Percentiles rank a stretch among this genome's conserved stretches.
Conservation (phyloP, 73 alveolate genomes). For the Paramecium primaurelia region DNA sequence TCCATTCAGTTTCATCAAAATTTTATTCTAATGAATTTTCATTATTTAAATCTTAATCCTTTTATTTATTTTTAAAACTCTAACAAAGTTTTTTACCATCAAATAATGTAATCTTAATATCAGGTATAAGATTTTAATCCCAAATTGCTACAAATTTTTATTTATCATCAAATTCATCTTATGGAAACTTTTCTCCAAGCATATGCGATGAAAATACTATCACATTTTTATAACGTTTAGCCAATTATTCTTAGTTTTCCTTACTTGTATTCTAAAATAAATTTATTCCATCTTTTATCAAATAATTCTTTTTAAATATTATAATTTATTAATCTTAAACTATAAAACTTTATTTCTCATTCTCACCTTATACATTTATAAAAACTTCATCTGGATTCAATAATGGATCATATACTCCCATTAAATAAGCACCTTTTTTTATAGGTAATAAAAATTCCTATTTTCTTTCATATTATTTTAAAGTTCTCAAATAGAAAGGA, state of each 20-base stretch:
- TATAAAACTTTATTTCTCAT: not conserved
- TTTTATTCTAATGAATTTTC: not conserved
- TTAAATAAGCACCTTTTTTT: not conserved
- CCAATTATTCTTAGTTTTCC: not conserved
- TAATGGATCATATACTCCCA: not conserved
- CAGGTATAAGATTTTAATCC: not conserved
- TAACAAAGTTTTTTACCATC: not conserved
- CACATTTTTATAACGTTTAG: not conserved
- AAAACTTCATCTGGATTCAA: constrained; percentile 26
- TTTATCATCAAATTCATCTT: not conserved
- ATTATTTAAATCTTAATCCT: not conserved
- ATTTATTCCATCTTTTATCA: not conserved
- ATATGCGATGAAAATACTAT: not conserved
- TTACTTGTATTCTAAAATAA: not conserved
- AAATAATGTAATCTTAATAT: not conserved
- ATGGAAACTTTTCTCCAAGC: not conserved
- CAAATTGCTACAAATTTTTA: constrained; percentile 9
- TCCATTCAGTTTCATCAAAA: not conserved
- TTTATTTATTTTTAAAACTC: not conserved
- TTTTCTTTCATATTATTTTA: not conserved
- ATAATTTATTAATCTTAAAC: not conserved
- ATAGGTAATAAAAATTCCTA: not conserved
- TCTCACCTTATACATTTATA: not conserved
- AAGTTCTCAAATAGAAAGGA: not conserved
- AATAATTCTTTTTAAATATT: not conserved